These are phyloP conservation scores for Populus pruinosa DNA, from an alignment of 345 rosid genomes.

Conservation along the genomic window DNA sequence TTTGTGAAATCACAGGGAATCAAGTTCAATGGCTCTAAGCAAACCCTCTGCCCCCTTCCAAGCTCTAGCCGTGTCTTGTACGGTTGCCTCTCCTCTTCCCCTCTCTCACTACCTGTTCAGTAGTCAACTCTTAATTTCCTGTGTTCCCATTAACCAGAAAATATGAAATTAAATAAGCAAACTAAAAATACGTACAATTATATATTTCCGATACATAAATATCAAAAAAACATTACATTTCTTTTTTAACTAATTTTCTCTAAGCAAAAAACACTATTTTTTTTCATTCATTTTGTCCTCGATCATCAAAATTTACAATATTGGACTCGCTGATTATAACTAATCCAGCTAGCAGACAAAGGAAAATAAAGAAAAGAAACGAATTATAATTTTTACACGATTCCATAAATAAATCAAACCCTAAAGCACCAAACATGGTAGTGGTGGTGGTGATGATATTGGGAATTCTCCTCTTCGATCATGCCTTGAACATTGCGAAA, in stretches of 20 bases:
- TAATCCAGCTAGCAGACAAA: not conserved
- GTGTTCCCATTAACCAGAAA: conserved; percentile 4
- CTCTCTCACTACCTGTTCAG: not conserved
- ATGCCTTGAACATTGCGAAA: conserved; percentile 64
- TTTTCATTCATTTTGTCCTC: not conserved
- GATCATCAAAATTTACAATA: not conserved
- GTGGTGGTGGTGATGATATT: conserved; percentile 35
- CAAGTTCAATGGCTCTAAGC: not conserved
- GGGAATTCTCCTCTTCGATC: conserved; percentile 49
- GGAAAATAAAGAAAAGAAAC: not conserved
- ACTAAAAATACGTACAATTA: not conserved
- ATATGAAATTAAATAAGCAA: not conserved
- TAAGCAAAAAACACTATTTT: not conserved
- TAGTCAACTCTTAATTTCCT: not conserved
- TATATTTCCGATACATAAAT: no score
- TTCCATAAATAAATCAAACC: conserved; percentile 29
- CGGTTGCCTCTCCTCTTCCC: not conserved
- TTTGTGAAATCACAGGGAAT: not conserved
- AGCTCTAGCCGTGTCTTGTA: conserved; percentile 1
- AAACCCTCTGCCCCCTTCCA: conserved; percentile 4
- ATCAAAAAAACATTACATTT: no score
- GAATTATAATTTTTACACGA: not conserved
- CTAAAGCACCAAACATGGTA: conserved; percentile 48
- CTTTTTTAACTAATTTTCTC: no score
- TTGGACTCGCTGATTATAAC: not conserved